phyloP scores from a whole-genome alignment of 2,329 filamentous ascomycete genomes.

The Pseudogymnoascus sp. region DNA sequence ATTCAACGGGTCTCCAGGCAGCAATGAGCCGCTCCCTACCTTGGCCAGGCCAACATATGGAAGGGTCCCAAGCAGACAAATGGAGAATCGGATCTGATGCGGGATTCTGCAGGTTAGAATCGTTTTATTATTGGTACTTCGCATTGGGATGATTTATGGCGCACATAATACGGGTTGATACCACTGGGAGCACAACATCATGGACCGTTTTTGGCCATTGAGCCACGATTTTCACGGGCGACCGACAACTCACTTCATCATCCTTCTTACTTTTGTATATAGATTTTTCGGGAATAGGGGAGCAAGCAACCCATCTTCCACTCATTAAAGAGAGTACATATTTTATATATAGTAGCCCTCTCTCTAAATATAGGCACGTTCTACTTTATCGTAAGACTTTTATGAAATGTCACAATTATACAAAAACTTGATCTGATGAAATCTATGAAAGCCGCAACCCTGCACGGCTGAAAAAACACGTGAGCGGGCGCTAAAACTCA shows the following conservation, averaged over 20 bases:
- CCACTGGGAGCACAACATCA: conserved; percentile 1
- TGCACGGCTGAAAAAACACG: neutral
- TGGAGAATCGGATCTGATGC: neutral
- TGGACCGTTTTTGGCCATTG: neutral
- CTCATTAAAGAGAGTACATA: conserved; percentile 1
- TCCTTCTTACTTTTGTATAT: neutral
- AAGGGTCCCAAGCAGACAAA: neutral
- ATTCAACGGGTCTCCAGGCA: neutral
- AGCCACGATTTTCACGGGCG: conserved; percentile 1
- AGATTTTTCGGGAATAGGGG: neutral
- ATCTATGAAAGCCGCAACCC: neutral
- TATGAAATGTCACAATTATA: neutral
- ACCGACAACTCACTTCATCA: neutral
- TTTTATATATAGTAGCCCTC: neutral
- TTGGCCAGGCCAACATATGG: neutral
- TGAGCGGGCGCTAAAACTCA: neutral
- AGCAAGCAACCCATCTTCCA: neutral
- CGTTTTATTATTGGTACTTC: neutral
- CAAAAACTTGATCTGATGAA: neutral
- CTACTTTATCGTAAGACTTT: neutral
- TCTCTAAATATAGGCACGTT: conserved; percentile 3
- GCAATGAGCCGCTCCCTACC: neutral
- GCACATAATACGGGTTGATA: conserved; percentile 1
- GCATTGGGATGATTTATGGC: neutral
- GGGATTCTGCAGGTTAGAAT: conserved; percentile 1